A percentile compares a stretch with the other conserved stretches of the same genome.
Conservation (phyloP, 208 protist species). For the Leishmania amazonensis region DNA sequence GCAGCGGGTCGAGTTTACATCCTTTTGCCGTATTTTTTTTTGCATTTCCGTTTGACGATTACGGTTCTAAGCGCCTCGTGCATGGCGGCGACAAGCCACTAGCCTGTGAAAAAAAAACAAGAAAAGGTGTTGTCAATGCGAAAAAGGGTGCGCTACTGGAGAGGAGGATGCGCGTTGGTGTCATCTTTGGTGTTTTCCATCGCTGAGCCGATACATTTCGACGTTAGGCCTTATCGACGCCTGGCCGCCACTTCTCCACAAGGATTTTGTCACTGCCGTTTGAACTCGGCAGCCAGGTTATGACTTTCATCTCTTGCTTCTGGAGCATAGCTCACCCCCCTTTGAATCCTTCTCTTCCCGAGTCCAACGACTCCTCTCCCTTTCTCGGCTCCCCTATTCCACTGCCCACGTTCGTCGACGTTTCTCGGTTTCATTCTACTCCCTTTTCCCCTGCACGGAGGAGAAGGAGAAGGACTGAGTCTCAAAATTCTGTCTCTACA, state of each 20-base stretch:
- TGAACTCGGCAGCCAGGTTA: not conserved
- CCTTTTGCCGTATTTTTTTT: not conserved
- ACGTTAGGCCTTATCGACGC: not conserved
- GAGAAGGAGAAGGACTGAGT: too few species aligned
- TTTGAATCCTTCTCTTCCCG: not conserved
- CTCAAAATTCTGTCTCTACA: not conserved
- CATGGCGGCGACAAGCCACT: not conserved
- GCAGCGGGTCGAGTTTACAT: not conserved
- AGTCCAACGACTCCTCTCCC: not conserved
- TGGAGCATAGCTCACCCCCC: not conserved
- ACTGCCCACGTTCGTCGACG: not conserved
- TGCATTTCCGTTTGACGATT: not conserved
- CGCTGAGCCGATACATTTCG: not conserved
- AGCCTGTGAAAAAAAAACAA: not conserved
- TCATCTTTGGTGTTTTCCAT: not conserved
- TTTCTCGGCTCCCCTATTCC: not conserved
- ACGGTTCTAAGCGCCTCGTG: not conserved
- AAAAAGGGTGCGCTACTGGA: not conserved
- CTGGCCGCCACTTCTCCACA: not conserved
- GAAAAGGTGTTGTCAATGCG: not conserved
- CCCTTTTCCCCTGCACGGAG: not conserved
- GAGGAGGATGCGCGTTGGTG: not conserved
- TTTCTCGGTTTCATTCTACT: not conserved
- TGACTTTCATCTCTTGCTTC: not conserved
- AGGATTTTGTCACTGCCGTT: not conserved